Base-by-base conservation (phyloP, 805 yeast species). In the Lipomyces anomalus region DNA sequence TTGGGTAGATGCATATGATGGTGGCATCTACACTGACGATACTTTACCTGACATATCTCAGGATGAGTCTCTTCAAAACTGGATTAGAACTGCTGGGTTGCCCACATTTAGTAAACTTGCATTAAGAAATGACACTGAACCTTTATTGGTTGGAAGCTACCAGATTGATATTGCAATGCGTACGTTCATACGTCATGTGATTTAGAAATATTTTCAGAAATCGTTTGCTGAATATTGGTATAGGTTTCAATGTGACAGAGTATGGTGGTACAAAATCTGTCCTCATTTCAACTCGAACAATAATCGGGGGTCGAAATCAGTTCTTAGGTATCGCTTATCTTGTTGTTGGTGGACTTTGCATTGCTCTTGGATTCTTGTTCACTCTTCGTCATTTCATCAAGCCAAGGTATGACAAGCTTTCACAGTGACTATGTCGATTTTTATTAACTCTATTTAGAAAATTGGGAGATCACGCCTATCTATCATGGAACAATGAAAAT, bases 61-160 rank as follows among this genome's bases (percentile, higher is more conserved):
- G 30, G 80, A 92, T 87, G 90, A 86, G 61, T 80, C 80, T 54
- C 76, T 90, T 57, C 95, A 88, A 69, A 90, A 88, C 64, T 90
- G 98, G 98, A 90, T 90, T 97, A 78, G 95, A 59, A 88, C 97
- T 1, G 95, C 97, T 0, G 96, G 95, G 0, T 70, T 90, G 52
- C 95, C 97, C 22, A 78, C 82, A 9, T 90, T 92, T 61, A 79
- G 83, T 71, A 90, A 92, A 62, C 67, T 88, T 30, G 89, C 88
- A 35, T 74, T 82, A 38, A 78, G 83, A 56, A 89, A 86, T 65
- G 82, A 78, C 48, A 69, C 77, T 2, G 68, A 68, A 1, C 59
- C 74, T 1, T 64, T 90, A 48, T 51, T 62, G 1, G 67, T 75
- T 7, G 97, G 97, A 2, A 75, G 76, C 7, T 92, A 90, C 63